phyloP scores from a whole-genome alignment of 1,284 basidiomycete genomes.

The Ganoderma leucocontextum region DNA sequence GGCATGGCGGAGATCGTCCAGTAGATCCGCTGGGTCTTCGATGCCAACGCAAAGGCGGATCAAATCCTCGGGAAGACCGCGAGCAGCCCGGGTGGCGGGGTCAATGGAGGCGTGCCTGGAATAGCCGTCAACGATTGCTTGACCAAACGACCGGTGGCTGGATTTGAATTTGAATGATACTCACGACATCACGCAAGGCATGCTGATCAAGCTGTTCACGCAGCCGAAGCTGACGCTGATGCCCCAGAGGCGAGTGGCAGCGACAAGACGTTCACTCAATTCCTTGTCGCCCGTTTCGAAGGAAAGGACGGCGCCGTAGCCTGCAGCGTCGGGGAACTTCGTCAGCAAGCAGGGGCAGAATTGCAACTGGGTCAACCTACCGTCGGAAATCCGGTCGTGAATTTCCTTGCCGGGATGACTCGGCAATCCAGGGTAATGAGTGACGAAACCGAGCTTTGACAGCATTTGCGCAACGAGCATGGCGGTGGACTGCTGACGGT shows the following conservation, averaged over 20 bases:
- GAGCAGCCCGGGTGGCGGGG: slow-evolving; percentile 89
- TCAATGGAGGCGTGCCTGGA: slow-evolving; percentile 96
- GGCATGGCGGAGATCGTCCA: slow-evolving; percentile 95
- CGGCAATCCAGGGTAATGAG: slow-evolving; percentile 93
- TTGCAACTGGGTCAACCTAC: slow-evolving; percentile 43
- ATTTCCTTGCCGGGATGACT: slow-evolving; percentile 87
- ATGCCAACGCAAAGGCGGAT: slow-evolving; percentile 99
- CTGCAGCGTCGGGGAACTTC: slow-evolving; percentile 18
- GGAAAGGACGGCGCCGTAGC: slow-evolving; percentile 91
- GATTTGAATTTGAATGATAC: slow-evolving; percentile 44
- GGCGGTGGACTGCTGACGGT: slow-evolving; percentile 90
- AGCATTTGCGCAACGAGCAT: slow-evolving; percentile 91
- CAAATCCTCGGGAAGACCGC: slow-evolving; percentile 96
- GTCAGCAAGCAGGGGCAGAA: neutral
- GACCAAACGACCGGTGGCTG: neutral
- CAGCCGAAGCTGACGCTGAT: slow-evolving; percentile 98
- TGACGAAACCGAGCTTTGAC: slow-evolving; percentile 87
- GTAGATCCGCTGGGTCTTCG: slow-evolving; percentile 91
- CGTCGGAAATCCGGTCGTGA: slow-evolving; percentile 89
- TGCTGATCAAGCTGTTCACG: slow-evolving; percentile 98
- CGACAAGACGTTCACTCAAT: slow-evolving; percentile 93
- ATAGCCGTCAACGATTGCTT: slow-evolving; percentile 12
- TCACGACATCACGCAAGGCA: slow-evolving; percentile 99
- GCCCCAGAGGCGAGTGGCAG: slow-evolving; percentile 93
- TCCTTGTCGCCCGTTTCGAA: slow-evolving; percentile 95